phyloP scores from a whole-genome alignment of 768 basidiomycete genomes.

The Lepiota brunneoincarnata region DNA sequence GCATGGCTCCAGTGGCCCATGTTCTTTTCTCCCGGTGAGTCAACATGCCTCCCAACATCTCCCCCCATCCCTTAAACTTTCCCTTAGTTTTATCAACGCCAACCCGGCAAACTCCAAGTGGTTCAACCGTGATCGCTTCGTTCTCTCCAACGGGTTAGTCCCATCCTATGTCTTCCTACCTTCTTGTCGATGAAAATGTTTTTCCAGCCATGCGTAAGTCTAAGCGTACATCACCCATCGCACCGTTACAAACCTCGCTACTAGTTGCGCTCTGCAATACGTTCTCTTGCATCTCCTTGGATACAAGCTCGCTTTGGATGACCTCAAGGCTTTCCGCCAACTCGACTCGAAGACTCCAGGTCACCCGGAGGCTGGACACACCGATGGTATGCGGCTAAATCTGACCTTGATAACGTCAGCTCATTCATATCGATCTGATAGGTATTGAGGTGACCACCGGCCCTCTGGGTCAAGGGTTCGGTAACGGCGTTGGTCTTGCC shows the following conservation, averaged over 20 bases:
- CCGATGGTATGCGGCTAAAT: conserved; percentile 34
- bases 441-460: conserved; percentile 93
- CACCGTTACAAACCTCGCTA: conserved; percentile 8
- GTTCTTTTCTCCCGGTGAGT: conserved; percentile 72
- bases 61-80: conserved; percentile 2
- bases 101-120: conserved; percentile 89
- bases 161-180: not conserved
- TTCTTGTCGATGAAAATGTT: conserved; percentile 9
- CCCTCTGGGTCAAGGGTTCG: conserved; percentile 92
- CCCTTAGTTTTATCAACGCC: conserved; percentile 73
- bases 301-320: conserved; percentile 89
- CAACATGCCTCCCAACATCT: conserved; percentile 3
- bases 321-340: conserved; percentile 92
- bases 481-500: conserved; percentile 90
- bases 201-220: conserved; percentile 70
- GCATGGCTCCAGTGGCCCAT: conserved; percentile 83
- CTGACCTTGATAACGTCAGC: not conserved
- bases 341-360: conserved; percentile 88
- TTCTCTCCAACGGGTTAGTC: conserved; percentile 89
- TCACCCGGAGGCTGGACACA: conserved; percentile 78
- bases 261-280: conserved; percentile 91
- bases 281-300: conserved; percentile 88
- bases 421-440: conserved; percentile 20
- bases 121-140: conserved; percentile 97
- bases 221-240: not conserved